Conservation (phyloP, 140 eudicot genomes). For the Oenanthe javanica region DNA sequence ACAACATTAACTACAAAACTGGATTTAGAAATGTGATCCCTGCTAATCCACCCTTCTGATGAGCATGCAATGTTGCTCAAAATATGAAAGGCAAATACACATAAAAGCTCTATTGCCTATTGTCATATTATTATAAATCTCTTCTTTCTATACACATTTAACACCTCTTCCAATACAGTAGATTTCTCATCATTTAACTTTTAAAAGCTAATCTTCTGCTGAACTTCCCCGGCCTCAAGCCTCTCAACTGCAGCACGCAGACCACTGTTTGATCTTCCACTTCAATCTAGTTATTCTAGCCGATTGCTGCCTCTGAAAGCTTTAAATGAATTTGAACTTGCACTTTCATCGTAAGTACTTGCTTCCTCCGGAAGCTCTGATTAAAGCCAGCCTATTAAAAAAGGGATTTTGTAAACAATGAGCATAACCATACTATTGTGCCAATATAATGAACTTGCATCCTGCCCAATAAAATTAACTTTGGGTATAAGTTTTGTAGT, state of each 20-base stretch:
- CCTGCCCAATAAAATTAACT: background rate
- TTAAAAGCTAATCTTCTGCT: too few relatives aligned
- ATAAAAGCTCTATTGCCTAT: too few relatives aligned
- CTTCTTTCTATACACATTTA: too few relatives aligned
- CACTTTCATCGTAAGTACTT: background rate
- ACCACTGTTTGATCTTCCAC: background rate
- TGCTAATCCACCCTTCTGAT: too few relatives aligned
- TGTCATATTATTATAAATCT: too few relatives aligned
- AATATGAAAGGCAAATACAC: too few relatives aligned
- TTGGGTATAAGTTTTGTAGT: background rate
- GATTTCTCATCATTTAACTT: too few relatives aligned
- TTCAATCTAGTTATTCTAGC: background rate
- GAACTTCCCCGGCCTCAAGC: background rate
- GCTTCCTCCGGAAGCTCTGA: background rate
- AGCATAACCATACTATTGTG: background rate
- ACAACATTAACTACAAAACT: too few relatives aligned
- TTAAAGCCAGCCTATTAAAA: background rate
- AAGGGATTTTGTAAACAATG: background rate
- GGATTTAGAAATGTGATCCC: too few relatives aligned
- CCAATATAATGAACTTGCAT: background rate
- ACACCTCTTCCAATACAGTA: too few relatives aligned
- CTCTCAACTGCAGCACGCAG: background rate
- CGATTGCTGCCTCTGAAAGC: background rate
- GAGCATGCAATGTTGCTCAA: too few relatives aligned
- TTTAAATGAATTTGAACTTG: background rate